phyloP scores from a whole-genome alignment of 164 flowering plant genomes.

The Stephania yunnanensis region DNA sequence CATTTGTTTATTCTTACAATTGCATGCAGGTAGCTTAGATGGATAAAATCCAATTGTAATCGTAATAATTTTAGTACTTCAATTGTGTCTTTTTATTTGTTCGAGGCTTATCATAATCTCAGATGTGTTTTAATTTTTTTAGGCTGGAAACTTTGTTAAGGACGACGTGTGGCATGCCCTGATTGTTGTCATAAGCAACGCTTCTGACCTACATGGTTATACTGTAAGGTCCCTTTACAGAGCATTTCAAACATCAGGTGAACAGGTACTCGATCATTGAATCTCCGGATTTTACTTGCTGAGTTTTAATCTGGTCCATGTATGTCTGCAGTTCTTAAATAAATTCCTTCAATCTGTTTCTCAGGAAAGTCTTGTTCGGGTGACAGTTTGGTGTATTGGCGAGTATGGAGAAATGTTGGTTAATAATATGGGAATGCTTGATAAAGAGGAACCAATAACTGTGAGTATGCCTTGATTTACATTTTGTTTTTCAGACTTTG shows the following conservation, averaged over 20 bases:
- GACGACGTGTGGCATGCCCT: slow-evolving; percentile 98
- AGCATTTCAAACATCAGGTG: slow-evolving; percentile 70
- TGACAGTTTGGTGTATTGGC: slow-evolving; percentile 98
- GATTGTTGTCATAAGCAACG: slow-evolving; percentile 92
- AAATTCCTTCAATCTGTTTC: background rate
- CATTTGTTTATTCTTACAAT: background rate
- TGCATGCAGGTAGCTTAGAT: background rate
- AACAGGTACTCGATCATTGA: slow-evolving; percentile 60
- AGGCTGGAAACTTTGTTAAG: slow-evolving; percentile 98
- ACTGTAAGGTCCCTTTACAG: slow-evolving; percentile 79
- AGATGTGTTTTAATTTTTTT: slow-evolving; percentile 16
- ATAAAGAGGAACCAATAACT: slow-evolving; percentile 75
- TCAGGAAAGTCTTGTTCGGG: slow-evolving; percentile 92
- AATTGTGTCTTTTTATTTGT: background rate
- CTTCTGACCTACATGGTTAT: slow-evolving; percentile 90
- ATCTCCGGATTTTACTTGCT: slow-evolving; percentile 1
- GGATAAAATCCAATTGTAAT: background rate
- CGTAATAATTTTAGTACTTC: background rate
- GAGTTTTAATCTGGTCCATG: background rate
- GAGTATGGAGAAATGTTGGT: slow-evolving; percentile 97
- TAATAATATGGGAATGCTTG: slow-evolving; percentile 69
- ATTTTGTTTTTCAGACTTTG: background rate
- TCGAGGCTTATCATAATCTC: background rate
- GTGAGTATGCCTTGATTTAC: slow-evolving; percentile 42
- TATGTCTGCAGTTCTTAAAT: slow-evolving; percentile 5